Base-by-base conservation (phyloP, 768 basidiomycete genomes). In the Boletus rubescentipes region DNA sequence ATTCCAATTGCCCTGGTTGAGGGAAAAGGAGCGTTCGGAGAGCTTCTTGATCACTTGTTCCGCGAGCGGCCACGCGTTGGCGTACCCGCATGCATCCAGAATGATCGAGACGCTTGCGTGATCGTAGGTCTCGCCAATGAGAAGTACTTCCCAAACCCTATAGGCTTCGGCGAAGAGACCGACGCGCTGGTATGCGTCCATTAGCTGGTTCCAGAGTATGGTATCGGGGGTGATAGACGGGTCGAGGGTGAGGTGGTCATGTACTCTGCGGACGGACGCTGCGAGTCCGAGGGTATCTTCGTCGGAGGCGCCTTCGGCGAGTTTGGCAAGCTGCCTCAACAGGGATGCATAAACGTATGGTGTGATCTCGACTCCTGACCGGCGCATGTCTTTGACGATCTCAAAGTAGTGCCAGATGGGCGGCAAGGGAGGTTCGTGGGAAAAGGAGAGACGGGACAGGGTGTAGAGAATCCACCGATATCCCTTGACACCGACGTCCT, bases 181-280 rank as follows among this genome's bases (percentile, higher is more conserved):
- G 8, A 86, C 76, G n/a, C 85, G 85, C 61, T 89, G 85, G 70
- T 95, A 98, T 1, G 91, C 85, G 68, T 91, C 83, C 89, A 97
- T 91, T 56, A 97, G 73, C 62, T 90, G 83, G 66, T 93, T 95
- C 80, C 89, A 86, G 12, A 93, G 75, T 3, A 75, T 69, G 12
- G 75, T 70, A 60, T 93, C 87, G 3, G 91, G 87, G 9, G 85
- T 79, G 52, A 94, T 71, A n/a, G 82, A 78, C 14, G 87, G 77
- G 63, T 94, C 91, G 38, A 94, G 75, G n/a, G 84, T 86, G 64
- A 96, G 77, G 51, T 83, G 75, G 54, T 89, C 82, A 67, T 95
- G 91, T 9, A 86, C 77, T 9, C 84, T 81, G 21, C 83, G 81
- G 38, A 87, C 77, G n/a, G 77, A 73, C 5, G 64, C 68, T 11